Conservation (phyloP, 768 basidiomycete species). For the Mycena pura region DNA sequence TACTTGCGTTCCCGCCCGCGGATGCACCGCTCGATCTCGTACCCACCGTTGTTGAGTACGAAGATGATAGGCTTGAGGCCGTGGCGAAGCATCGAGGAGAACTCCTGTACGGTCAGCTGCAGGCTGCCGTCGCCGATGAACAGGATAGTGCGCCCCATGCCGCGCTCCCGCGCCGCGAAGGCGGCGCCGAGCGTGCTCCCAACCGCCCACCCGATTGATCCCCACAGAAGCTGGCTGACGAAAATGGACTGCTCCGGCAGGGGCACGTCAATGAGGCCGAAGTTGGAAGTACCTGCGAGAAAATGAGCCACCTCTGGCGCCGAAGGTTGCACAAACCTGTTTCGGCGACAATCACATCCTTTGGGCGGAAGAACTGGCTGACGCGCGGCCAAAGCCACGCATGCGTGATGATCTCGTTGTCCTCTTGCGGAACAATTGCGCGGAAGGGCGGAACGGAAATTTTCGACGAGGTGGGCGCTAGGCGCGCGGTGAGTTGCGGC, state of each 20-base stretch:
- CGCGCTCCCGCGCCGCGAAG: constrained; percentile 72
- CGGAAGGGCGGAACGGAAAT: constrained; percentile 53
- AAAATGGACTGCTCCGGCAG: constrained; percentile 62
- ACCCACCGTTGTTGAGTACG: constrained; percentile 80
- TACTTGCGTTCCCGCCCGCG: constrained; percentile 55
- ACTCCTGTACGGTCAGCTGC: constrained; percentile 81
- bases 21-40: constrained; percentile 82
- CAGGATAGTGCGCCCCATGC: constrained; percentile 71
- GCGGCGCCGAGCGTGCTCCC: constrained; percentile 75
- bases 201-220: constrained; percentile 85
- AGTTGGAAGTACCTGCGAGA: constrained; percentile 72
- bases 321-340: constrained; percentile 59
- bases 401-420: constrained; percentile 67
- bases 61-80: constrained; percentile 84
- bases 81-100: constrained; percentile 80
- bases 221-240: constrained; percentile 84
- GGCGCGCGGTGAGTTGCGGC: constrained; percentile 67
- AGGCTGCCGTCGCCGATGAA: constrained; percentile 88
- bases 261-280: constrained; percentile 83
- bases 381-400: constrained; percentile 79
- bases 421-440: constrained; percentile 56
- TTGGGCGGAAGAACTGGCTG: constrained; percentile 65
- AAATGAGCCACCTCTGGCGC: background rate
- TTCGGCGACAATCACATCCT: constrained; percentile 85
- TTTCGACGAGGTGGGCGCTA: constrained; percentile 49